Evolutionary conservation across 306 rosid genomes (phyloP).

Genomic region (Luffa acutangula): DNA sequence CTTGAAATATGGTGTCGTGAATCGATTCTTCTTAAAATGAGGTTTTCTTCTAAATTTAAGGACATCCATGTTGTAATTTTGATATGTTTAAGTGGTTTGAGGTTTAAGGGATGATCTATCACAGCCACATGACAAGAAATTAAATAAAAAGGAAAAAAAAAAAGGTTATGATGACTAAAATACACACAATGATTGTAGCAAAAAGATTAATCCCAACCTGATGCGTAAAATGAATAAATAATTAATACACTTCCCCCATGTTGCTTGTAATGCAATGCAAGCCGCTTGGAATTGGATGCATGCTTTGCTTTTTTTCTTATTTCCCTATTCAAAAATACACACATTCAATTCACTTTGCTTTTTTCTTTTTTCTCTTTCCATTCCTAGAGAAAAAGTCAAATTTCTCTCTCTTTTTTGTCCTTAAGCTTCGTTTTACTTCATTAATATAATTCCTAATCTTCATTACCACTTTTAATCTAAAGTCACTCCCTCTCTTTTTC

Average conservation of each 20-base stretch:
- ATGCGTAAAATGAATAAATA: slow-evolving; percentile 16
- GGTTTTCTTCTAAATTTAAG: too few species aligned
- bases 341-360: neutral
- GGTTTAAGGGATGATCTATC: neutral
- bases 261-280: slow-evolving; percentile 1
- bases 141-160: neutral
- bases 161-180: neutral
- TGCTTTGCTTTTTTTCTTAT: neutral
- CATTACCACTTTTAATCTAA: neutral
- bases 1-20: too few species aligned
- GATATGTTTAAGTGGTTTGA: neutral
- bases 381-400: neutral
- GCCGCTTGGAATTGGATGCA: neutral
- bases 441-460: neutral
- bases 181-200: slow-evolving; percentile 26
- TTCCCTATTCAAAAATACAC: neutral
- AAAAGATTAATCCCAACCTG: slow-evolving; percentile 51
- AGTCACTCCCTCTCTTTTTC: neutral
- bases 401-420: neutral
- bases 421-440: neutral
- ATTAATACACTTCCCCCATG: neutral
- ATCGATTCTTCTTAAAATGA: too few species aligned
- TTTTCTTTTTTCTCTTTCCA: neutral
- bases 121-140: neutral
- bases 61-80: too few species aligned